Conservation (phyloP, 805 yeast species). For the Candida qinlingensis region DNA sequence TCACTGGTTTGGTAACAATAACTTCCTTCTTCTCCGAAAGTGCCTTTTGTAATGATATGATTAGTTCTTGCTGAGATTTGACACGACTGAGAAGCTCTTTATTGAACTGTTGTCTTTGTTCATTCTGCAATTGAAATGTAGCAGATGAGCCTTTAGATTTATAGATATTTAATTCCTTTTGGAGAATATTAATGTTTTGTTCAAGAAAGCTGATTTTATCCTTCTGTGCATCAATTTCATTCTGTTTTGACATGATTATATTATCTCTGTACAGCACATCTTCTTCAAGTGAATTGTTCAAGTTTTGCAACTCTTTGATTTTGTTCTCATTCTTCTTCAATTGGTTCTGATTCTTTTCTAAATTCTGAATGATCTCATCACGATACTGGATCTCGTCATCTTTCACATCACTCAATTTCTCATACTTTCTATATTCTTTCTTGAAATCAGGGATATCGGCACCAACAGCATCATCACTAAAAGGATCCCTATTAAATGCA, state of each 20-base stretch:
- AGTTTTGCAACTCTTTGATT: constrained; percentile 5
- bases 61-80: constrained; percentile 16
- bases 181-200: constrained; percentile 1
- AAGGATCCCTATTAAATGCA: background rate
- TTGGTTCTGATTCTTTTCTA: constrained; percentile 13
- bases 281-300: constrained; percentile 15
- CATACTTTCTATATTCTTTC: constrained; percentile 17
- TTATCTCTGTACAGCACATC: constrained; percentile 22
- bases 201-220: constrained; percentile 7
- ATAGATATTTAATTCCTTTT: constrained; percentile 10
- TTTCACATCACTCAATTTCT: constrained; percentile 17
- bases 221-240: constrained; percentile 8
- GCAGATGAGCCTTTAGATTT: constrained; percentile 5
- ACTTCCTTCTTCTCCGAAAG: constrained; percentile 9
- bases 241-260: constrained; percentile 15
- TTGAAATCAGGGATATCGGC: constrained; percentile 17
- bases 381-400: constrained; percentile 24
- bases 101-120: constrained; percentile 11
- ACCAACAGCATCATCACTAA: constrained; percentile 5
- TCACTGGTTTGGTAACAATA: constrained; percentile 4
- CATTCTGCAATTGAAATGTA: background rate
- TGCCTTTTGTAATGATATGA: constrained; percentile 10
- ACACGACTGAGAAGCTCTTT: constrained; percentile 15
- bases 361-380: constrained; percentile 19
- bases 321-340: constrained; percentile 6